Conservation (phyloP, 1,284 basidiomycete genomes). For the Trametes versicolor region DNA sequence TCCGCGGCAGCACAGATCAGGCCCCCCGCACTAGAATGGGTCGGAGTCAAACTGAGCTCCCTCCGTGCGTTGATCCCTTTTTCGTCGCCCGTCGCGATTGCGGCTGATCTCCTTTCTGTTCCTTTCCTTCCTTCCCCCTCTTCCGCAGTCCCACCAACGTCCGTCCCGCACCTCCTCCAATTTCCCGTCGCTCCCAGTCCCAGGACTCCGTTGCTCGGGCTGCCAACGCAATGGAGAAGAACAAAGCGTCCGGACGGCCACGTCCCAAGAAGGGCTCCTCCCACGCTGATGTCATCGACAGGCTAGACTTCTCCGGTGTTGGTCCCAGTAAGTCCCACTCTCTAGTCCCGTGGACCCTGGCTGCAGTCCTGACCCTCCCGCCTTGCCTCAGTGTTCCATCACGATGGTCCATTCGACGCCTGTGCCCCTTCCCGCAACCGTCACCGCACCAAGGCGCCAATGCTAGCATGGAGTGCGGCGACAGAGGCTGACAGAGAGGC, state of each 20-base stretch:
- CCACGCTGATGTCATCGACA: conserved; percentile 74
- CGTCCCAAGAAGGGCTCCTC: conserved; percentile 70
- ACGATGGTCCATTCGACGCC: conserved; percentile 89
- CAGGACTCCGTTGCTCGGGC: conserved; percentile 65
- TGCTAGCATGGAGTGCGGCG: conserved; percentile 75
- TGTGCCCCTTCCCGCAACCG: conserved; percentile 88
- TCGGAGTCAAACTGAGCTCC: conserved; percentile 55
- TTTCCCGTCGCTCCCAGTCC: conserved; percentile 70
- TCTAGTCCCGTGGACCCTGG: conserved; percentile 12
- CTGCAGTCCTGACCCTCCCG: conserved; percentile 18
- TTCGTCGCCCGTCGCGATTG: conserved; percentile 22
- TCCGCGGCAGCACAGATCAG: conserved; percentile 48
- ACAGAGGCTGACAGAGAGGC: conserved; percentile 54
- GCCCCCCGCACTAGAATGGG: conserved; percentile 53
- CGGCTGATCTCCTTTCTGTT: conserved; percentile 41
- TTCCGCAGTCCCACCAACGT: conserved; percentile 38
- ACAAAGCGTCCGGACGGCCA: conserved; percentile 53
- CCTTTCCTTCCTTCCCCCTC: conserved; percentile 14
- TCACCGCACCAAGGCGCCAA: conserved; percentile 79
- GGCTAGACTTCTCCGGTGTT: conserved; percentile 71
- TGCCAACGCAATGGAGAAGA: conserved; percentile 59
- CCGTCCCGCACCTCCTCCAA: conserved; percentile 48
- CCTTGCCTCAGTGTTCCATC: conserved; percentile 76
- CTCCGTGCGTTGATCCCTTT: conserved; percentile 46
- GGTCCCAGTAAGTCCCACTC: conserved; percentile 72